phyloP scores from a whole-genome alignment of 768 basidiomycete species.

The Mycena olivaceomarginata region DNA sequence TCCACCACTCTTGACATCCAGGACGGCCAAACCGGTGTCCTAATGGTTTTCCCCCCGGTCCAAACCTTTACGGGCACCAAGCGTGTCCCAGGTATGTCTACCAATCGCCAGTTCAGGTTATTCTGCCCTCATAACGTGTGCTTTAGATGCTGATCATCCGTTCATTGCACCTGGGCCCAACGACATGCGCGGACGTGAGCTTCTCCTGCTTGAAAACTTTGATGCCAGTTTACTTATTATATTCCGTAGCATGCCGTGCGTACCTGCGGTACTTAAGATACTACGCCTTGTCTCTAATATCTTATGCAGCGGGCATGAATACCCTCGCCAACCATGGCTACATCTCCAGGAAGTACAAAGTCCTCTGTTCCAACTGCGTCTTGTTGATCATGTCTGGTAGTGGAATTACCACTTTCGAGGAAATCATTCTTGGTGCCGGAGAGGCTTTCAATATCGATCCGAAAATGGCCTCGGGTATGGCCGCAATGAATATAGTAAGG shows the following conservation, averaged over 20 bases:
- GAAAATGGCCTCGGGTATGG: background rate
- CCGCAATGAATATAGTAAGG: background rate
- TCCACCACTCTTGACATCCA: too few relatives aligned
- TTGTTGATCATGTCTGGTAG: too few relatives aligned
- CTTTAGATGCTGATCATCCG: background rate
- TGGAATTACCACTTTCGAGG: too few relatives aligned
- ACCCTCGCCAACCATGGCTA: too few relatives aligned
- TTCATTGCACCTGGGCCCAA: too few relatives aligned
- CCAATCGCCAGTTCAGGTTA: background rate
- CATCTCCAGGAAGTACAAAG: too few relatives aligned
- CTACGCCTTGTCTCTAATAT: constrained; percentile 7
- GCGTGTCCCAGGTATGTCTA: background rate
- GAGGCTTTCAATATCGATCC: constrained; percentile 13
- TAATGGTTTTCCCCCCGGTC: background rate
- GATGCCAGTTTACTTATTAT: too few relatives aligned
- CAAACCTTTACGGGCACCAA: background rate
- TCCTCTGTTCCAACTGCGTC: too few relatives aligned
- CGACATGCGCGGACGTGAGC: too few relatives aligned
- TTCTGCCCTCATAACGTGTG: background rate
- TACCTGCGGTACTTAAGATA: background rate
- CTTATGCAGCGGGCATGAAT: background rate
- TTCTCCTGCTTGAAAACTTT: too few relatives aligned
- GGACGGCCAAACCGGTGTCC: background rate
- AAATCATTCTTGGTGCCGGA: background rate
- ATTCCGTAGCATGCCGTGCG: too few relatives aligned